phyloP scores from a whole-genome alignment of 257 asterid genomes.

The Lavandula angustifolia region DNA sequence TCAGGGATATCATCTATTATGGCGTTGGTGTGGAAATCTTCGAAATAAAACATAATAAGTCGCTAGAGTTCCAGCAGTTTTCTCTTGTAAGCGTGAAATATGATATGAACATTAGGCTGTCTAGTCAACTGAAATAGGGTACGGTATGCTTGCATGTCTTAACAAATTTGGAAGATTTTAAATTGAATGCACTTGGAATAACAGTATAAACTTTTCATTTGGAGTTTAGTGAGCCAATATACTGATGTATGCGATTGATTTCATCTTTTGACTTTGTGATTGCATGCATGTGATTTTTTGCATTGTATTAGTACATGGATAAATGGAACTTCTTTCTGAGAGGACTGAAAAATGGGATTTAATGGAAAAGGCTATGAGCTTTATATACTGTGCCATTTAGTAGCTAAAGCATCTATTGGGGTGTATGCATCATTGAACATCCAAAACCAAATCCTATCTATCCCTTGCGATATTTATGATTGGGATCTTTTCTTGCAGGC shows the following conservation, averaged over 20 bases:
- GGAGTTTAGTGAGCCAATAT: slow-evolving; percentile 4
- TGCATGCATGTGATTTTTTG: not conserved
- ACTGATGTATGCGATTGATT: not conserved
- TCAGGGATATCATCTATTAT: not conserved
- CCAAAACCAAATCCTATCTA: slow-evolving; percentile 24
- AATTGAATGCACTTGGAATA: slow-evolving; percentile 7
- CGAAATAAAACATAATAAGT: not conserved
- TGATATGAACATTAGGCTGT: slow-evolving; percentile 5
- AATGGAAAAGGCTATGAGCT: not conserved
- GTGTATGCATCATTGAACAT: slow-evolving; percentile 10
- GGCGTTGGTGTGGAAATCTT: slow-evolving; percentile 4
- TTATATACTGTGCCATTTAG: slow-evolving; percentile 6
- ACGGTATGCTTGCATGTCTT: slow-evolving; percentile 10
- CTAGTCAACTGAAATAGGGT: not conserved
- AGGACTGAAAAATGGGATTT: not conserved
- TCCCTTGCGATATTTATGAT: slow-evolving; percentile 24
- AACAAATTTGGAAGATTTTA: not conserved
- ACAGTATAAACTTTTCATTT: slow-evolving; percentile 18
- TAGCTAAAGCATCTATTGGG: slow-evolving; percentile 16
- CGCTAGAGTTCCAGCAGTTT: slow-evolving; percentile 14
- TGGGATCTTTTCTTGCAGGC: slow-evolving; percentile 50
- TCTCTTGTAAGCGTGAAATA: not conserved
- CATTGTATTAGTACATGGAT: not conserved
- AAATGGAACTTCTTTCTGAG: not conserved
- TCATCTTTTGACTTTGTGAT: slow-evolving; percentile 8